Evolutionary conservation across 805 yeast species (phyloP).

Genomic region (Kockiozyma suomiensis): DNA sequence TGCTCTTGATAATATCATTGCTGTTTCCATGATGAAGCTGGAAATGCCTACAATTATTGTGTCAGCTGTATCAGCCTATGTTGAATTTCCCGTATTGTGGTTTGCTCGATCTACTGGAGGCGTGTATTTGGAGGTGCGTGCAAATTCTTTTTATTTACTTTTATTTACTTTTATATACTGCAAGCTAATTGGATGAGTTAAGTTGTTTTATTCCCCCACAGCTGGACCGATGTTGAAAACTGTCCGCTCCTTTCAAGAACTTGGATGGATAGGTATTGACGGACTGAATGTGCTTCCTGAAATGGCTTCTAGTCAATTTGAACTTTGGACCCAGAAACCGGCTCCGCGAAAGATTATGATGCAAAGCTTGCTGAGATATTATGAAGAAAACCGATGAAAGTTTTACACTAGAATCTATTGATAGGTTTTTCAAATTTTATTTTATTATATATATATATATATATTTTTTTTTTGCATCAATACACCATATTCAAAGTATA

Average conservation of each 20-base stretch:
- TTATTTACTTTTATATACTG: background rate
- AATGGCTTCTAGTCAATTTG: slow-evolving; percentile 18
- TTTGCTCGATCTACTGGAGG: slow-evolving; percentile 15
- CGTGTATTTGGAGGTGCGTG: slow-evolving; percentile 16
- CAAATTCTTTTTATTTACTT: too few species aligned
- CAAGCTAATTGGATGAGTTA: background rate
- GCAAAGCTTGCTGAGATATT: slow-evolving; percentile 8
- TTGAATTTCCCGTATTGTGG: slow-evolving; percentile 15
- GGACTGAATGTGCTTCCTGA: slow-evolving; percentile 22
- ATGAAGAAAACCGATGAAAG: slow-evolving; percentile 13
- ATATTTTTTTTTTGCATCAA: too few species aligned
- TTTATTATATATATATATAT: too few species aligned
- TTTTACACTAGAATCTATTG: too few species aligned
- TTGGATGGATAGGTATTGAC: slow-evolving; percentile 20
- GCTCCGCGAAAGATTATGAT: slow-evolving; percentile 19
- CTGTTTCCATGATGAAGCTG: background rate
- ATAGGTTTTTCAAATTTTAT: too few species aligned
- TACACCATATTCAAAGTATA: background rate
- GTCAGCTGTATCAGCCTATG: slow-evolving; percentile 12
- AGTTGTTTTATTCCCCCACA: slow-evolving; percentile 11
- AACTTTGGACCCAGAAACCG: slow-evolving; percentile 19
- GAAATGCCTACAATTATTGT: slow-evolving; percentile 23
- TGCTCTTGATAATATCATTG: background rate
- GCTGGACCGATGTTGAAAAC: slow-evolving; percentile 8
- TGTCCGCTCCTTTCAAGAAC: background rate